Percentiles rank a stretch among this genome's conserved stretches.
These are phyloP conservation scores for Picea abies DNA, from an alignment of 83 land plant species.

Conservation along the genomic window DNA sequence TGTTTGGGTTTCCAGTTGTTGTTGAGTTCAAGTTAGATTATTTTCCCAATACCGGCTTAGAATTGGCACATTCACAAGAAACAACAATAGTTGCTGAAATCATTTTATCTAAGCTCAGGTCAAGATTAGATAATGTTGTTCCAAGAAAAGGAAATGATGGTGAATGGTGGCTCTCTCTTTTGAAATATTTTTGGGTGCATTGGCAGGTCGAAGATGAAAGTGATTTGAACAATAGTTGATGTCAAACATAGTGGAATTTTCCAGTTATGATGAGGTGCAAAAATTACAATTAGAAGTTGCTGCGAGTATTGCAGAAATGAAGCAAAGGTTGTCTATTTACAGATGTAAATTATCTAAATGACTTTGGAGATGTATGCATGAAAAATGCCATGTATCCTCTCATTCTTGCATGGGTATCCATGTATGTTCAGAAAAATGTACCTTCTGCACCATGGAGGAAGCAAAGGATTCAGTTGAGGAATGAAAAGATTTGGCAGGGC, in stretches of 20 bases:
- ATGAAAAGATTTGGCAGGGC: constrained; percentile 36
- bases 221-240: constrained; percentile 25
- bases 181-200: constrained; percentile 22
- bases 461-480: background rate
- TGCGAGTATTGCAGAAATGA: constrained; percentile 17
- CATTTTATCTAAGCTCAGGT: constrained; percentile 7
- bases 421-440: constrained; percentile 5
- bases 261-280: constrained; percentile 27
- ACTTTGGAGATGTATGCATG: constrained; percentile 23
- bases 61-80: constrained; percentile 14
- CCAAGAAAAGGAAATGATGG: constrained; percentile 16
- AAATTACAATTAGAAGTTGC: constrained; percentile 19
- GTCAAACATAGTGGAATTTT: constrained; percentile 17
- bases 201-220: constrained; percentile 19
- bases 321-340: constrained; percentile 19
- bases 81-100: background rate
- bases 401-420: constrained; percentile 39
- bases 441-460: background rate
- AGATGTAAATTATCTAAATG: constrained; percentile 24
- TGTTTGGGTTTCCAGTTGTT: constrained; percentile 9
- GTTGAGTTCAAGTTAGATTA: constrained; percentile 10
- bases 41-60: constrained; percentile 16
- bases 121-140: constrained; percentile 12
- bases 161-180: constrained; percentile 25
- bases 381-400: too few relatives aligned